These are phyloP conservation scores for Suillus occidentalis DNA, from an alignment of 768 basidiomycete genomes.

Conservation along the genomic window DNA sequence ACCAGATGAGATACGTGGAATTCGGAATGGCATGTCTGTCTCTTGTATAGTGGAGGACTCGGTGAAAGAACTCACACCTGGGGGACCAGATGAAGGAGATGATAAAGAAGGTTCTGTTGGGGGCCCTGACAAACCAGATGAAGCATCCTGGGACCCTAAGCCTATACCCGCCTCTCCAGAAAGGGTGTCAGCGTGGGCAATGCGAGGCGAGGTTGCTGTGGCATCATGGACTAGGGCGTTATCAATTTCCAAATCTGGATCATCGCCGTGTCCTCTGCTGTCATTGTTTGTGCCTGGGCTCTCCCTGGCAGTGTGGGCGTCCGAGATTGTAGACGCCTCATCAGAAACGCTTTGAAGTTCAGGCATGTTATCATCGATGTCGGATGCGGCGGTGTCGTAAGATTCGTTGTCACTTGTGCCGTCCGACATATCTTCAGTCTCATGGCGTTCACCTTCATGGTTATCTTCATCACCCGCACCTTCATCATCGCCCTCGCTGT, in stretches of 20 bases:
- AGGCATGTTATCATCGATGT: slow-evolving; percentile 31
- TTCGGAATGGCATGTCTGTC: slow-evolving; percentile 31
- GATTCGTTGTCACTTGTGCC: slow-evolving; percentile 3
- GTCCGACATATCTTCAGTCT: neutral
- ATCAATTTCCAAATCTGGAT: neutral
- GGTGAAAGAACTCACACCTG: neutral
- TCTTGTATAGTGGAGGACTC: slow-evolving; percentile 1
- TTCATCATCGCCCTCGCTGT: slow-evolving; percentile 13
- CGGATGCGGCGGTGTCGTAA: slow-evolving; percentile 8
- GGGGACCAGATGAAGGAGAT: slow-evolving; percentile 7
- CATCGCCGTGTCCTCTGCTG: neutral
- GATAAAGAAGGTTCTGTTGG: neutral
- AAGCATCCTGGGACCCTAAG: slow-evolving; percentile 1
- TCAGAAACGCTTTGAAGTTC: slow-evolving; percentile 33
- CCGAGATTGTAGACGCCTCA: slow-evolving; percentile 25
- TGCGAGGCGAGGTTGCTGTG: slow-evolving; percentile 5
- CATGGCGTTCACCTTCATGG: slow-evolving; percentile 12
- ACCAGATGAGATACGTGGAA: slow-evolving; percentile 26
- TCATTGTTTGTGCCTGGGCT: slow-evolving; percentile 1
- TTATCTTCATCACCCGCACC: slow-evolving; percentile 17
- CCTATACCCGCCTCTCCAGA: slow-evolving; percentile 2
- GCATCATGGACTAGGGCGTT: neutral
- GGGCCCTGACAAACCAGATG: neutral
- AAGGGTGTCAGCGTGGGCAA: slow-evolving; percentile 5
- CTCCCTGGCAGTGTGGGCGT: slow-evolving; percentile 12